Base-by-base conservation (phyloP, 2,329 filamentous ascomycete genomes). In the Pseudogymnoascus destructans region DNA sequence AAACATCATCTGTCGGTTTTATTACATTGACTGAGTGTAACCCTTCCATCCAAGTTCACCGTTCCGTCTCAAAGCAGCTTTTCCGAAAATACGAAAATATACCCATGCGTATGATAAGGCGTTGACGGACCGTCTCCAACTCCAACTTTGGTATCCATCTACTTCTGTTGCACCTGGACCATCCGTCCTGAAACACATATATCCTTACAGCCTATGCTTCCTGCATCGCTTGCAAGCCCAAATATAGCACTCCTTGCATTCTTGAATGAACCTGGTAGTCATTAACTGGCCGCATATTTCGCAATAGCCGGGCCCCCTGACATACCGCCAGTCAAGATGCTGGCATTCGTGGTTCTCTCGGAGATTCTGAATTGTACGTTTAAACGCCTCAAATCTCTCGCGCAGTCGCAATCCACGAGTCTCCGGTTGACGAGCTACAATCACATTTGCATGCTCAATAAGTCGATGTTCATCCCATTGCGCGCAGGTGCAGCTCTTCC, bases 401-500 rank as follows among this genome's bases (percentile, higher is more conserved):
- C 21, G 21, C 7, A 9, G 40, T n/a, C 4, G 3, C 21, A 49
- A 49, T 46, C 19, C 6, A 5, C 7, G 55, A 10, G 21, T 8
- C 2, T 10, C 19, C 23, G n/a, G 57, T 13, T 67, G 55, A 38
- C 70, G 64, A 46, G 70, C 58, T 0, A 73, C 68, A 9, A 73
- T 63, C 0, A 56, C 65, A 1, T 68, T 63, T 0, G 71, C 72
- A 1, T 73, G 69, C 3, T 61, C 62, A 9, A 69, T 11, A 0
- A 75, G 57, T 1, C 36, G 57, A 9, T 63, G 23, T 49, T 76
- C 73, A 7, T 72, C 61, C 73, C 72, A 77, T 11, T 69, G 68
- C 1, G 35, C 59, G 57, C 75, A 79, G 0, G 0, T 0, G 25
- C 74, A 78, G 0, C 46, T 67, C 23, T 72, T 73, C 75, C 75